phyloP scores from a whole-genome alignment of 2,329 filamentous ascomycete genomes.

The Alternaria ventricosa region DNA sequence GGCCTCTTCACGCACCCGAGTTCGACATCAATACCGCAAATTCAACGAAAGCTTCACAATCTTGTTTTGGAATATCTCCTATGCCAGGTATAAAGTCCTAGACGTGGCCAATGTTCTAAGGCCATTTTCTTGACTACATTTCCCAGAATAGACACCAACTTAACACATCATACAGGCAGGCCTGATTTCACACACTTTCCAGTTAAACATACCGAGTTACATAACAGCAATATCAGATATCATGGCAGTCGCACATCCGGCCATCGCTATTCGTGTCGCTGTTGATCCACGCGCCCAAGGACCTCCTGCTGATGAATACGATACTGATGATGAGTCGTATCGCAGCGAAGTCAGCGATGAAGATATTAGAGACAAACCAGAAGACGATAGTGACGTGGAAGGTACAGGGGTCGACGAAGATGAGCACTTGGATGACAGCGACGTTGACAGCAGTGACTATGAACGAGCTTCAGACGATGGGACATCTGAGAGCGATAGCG shows the following conservation, averaged over 20 bases:
- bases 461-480: neutral
- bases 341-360: neutral
- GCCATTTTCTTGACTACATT: neutral
- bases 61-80: neutral
- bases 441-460: neutral
- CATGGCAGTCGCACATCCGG: neutral
- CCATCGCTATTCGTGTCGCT: neutral
- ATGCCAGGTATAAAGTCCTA: neutral
- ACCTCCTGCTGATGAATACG: neutral
- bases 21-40: neutral
- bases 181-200: neutral
- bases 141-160: neutral
- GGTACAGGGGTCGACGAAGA: neutral
- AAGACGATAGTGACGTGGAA: neutral
- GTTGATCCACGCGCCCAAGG: neutral
- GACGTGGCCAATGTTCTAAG: neutral
- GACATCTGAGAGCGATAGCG: neutral
- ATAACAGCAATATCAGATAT: neutral
- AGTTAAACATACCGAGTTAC: neutral
- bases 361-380: neutral
- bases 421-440: neutral
- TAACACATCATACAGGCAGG: neutral
- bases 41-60: neutral
- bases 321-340: neutral
- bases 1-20: neutral